phyloP scores from a whole-genome alignment of 371 early-diverging fungal species.

The Mycotypha africana region DNA sequence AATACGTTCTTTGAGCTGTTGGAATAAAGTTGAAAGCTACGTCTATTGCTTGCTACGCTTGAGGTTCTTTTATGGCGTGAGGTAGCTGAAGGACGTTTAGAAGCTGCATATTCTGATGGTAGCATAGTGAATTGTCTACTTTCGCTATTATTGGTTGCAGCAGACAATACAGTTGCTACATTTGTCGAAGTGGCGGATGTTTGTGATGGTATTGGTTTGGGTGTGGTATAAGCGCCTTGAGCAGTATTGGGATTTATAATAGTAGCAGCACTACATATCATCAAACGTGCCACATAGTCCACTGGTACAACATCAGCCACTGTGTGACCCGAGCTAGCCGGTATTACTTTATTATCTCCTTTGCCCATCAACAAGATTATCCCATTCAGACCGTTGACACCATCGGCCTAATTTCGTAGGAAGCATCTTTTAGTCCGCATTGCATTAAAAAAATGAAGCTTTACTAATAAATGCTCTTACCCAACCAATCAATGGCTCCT shows the following conservation, averaged over 20 bases:
- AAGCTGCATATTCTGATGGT: background rate
- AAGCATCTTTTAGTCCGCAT: background rate
- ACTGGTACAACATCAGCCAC: conserved; percentile 53
- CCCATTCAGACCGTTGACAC: conserved; percentile 53
- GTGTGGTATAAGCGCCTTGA: too few species aligned
- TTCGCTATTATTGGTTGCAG: background rate
- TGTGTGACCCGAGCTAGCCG: conserved; percentile 27
- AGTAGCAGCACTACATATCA: conserved; percentile 36
- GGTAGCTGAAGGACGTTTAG: background rate
- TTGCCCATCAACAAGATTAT: conserved; percentile 32
- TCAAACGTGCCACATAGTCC: conserved; percentile 40
- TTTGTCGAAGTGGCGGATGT: too few species aligned
- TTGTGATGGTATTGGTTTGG: too few species aligned
- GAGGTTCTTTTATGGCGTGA: conserved; percentile 9
- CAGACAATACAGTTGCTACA: background rate
- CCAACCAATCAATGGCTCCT: conserved; percentile 61
- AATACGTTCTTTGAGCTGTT: background rate
- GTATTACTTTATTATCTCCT: conserved; percentile 29
- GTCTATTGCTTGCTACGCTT: conserved; percentile 10
- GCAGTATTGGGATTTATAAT: conserved; percentile 12
- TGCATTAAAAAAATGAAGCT: background rate
- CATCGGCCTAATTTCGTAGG: conserved; percentile 35
- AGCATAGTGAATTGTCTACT: background rate
- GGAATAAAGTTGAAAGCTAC: conserved; percentile 3
- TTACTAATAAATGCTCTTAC: conserved; percentile 17